Evolutionary conservation across 306 rosid species (phyloP), one percentile per base, ranked within the genome.

Genomic region (Cercis canadensis): DNA sequence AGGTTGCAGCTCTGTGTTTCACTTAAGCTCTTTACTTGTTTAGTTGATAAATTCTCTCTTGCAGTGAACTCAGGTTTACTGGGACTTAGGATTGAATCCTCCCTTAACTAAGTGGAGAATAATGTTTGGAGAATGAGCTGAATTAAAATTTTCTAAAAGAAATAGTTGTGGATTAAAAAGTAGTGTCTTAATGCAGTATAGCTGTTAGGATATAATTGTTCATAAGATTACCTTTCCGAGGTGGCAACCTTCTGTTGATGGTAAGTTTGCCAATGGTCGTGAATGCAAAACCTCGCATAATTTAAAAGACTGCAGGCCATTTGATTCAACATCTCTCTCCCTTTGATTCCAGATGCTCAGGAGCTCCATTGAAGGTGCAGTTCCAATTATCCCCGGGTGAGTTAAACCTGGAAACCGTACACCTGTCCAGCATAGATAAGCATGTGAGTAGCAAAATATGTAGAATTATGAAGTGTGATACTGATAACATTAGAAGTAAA

Each of bases 381-480:
- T 90, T 71, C 98, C 98, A 56, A 93, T 82, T 51, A 93, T 73
- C 68, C 97, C 98, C 0, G 98, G 96, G 75, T 90, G 95, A 73
- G 96, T 94, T 73, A 90, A 57, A 13, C 95, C 98, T 0, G 97
- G 96, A 81, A 94, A 94, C 65, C 97, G 75, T 61, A 94, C 98
- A 64, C 97, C 98, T 90, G 70, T 54, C 39, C 71, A 62, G 18
- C 66, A 74, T 24, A 65, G 6, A 36, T 62, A 44, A 18, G 13
- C 1, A 39, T 9, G 57, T 46, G 21, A 68, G 71, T 32, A 34
- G 19, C 51, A 24, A 37, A 62, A 31, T 15, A 31, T 72, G 10
- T 19, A 34, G 18, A 72, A 70, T 8, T 37, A 33, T 54, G 3
- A 3, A 24, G 29, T 24, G 29, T 1, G 29, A 3, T 24, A 24